Evolutionary conservation across 805 yeast species (phyloP).

Genomic region (Saturnispora quitensis): DNA sequence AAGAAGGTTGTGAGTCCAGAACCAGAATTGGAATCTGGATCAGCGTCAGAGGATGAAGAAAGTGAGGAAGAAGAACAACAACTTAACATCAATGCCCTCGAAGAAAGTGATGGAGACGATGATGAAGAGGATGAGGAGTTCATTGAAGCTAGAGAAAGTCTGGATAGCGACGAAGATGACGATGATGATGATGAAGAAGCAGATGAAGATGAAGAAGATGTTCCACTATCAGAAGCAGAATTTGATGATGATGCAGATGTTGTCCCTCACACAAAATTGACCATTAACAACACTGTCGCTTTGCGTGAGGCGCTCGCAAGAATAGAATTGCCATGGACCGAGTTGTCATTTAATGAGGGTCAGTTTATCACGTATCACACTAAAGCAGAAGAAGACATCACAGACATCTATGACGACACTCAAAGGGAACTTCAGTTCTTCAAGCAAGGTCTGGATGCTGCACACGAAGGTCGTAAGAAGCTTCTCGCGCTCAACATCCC

Average conservation of each 20-base stretch:
- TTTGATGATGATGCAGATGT: constrained; percentile 91
- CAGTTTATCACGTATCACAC: constrained; percentile 58
- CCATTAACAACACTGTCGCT: constrained; percentile 84
- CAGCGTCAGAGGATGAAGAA: constrained; percentile 16
- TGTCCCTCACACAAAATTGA: constrained; percentile 83
- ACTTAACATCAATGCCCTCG: constrained; percentile 10
- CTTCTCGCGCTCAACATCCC: constrained; percentile 68
- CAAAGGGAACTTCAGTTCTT: constrained; percentile 93
- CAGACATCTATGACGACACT: constrained; percentile 90
- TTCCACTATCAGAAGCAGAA: constrained; percentile 86
- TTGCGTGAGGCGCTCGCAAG: constrained; percentile 59
- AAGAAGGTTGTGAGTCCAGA: constrained; percentile 27
- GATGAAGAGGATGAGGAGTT: constrained; percentile 28
- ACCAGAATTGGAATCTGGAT: constrained; percentile 26
- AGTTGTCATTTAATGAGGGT: constrained; percentile 74
- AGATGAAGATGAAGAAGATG: constrained; percentile 69
- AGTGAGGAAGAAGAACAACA: constrained; percentile 27
- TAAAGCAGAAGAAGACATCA: constrained; percentile 56
- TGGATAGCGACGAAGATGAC: constrained; percentile 22
- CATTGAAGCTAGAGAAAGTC: constrained; percentile 1
- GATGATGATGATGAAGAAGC: constrained; percentile 36
- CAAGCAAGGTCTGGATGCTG: constrained; percentile 87
- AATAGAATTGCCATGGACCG: constrained; percentile 54
- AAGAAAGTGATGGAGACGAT: constrained; percentile 17
- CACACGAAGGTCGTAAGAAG: constrained; percentile 56